These are phyloP conservation scores for Kingdonia uniflora DNA, from an alignment of 164 flowering plant species.

Conservation along the genomic window DNA sequence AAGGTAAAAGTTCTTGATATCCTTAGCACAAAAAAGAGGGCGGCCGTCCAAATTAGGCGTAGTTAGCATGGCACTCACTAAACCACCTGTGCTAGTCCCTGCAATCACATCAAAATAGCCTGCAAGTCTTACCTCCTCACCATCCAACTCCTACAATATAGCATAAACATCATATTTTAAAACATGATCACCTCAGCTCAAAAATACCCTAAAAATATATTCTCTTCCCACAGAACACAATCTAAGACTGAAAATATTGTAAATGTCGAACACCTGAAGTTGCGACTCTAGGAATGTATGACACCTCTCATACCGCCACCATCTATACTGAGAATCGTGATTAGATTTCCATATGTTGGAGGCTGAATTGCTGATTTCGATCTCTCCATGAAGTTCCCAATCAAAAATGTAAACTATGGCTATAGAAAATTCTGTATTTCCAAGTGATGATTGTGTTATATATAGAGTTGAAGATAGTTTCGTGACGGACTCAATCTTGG, in stretches of 20 bases:
- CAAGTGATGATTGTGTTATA: too few species aligned
- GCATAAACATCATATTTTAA: not conserved
- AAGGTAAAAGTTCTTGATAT: slow-evolving; percentile 6
- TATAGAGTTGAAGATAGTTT: too few species aligned
- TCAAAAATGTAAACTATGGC: too few species aligned
- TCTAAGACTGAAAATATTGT: not conserved
- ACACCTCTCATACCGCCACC: slow-evolving; percentile 6
- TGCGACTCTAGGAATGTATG: slow-evolving; percentile 3
- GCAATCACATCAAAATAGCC: slow-evolving; percentile 9
- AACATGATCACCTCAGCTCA: not conserved
- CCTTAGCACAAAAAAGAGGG: slow-evolving; percentile 8
- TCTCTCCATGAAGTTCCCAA: too few species aligned
- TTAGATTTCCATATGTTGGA: not conserved
- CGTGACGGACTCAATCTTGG: too few species aligned
- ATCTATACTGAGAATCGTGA: slow-evolving; percentile 2
- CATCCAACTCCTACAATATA: slow-evolving; percentile 8
- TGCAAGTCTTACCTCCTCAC: slow-evolving; percentile 8
- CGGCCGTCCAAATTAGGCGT: slow-evolving; percentile 5
- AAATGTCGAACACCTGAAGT: not conserved
- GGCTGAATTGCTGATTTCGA: too few species aligned
- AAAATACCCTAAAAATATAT: not conserved
- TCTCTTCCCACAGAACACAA: too few species aligned
- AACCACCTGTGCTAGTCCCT: slow-evolving; percentile 7
- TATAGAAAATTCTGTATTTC: too few species aligned
- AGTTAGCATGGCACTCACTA: slow-evolving; percentile 5